phyloP scores from a whole-genome alignment of 768 basidiomycete genomes.

The Flagelloscypha sp. region DNA sequence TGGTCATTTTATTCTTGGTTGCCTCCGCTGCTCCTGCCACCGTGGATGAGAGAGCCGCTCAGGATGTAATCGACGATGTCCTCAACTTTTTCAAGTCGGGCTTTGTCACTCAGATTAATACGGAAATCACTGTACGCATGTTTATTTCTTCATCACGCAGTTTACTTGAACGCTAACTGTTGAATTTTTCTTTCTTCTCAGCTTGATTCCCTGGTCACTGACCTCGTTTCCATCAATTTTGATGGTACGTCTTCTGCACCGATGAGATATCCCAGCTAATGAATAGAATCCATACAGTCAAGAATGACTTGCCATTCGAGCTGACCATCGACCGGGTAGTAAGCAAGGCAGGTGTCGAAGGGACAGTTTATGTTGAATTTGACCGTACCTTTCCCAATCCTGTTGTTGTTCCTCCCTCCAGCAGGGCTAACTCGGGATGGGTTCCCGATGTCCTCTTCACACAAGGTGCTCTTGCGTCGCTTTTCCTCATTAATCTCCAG shows the following conservation, averaged over 20 bases:
- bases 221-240: conserved; percentile 48
- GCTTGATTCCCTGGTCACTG: conserved; percentile 36
- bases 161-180: neutral
- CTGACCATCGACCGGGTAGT: conserved; percentile 52
- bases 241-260: conserved; percentile 30
- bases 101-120: conserved; percentile 31
- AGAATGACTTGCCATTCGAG: conserved; percentile 51
- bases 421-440: conserved; percentile 53
- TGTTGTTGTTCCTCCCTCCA: conserved; percentile 49
- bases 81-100: conserved; percentile 31
- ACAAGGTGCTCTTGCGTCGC: conserved; percentile 47
- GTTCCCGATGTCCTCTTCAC: conserved; percentile 51
- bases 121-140: conserved; percentile 31
- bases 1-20: too few relatives aligned
- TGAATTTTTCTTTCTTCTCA: conserved; percentile 10
- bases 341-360: conserved; percentile 43
- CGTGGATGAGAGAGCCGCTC: too few relatives aligned
- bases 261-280: neutral
- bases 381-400: conserved; percentile 43
- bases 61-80: conserved; percentile 32
- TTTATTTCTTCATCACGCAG: too few relatives aligned
- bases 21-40: too few relatives aligned
- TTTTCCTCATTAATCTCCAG: conserved; percentile 48
- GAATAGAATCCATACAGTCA: conserved; percentile 23
- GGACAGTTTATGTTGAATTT: conserved; percentile 51